Evolutionary conservation across 768 basidiomycete species (phyloP), one percentile per base, ranked within the genome.

Genomic region (Phaffia tasmanica): DNA sequence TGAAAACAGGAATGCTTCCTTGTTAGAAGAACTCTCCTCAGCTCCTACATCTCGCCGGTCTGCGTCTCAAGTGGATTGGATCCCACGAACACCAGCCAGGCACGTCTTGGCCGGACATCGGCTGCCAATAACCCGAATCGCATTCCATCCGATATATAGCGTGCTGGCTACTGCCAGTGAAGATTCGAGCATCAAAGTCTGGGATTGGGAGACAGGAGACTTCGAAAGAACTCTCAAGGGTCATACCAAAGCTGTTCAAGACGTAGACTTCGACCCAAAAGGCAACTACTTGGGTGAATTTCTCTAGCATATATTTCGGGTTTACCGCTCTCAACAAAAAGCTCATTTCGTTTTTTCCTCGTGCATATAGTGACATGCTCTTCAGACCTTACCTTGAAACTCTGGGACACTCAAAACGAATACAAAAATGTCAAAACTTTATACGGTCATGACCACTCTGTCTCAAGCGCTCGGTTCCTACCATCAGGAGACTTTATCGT

Each of bases 131-230:
- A 89, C 85, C 50, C 80, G 83, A 57, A 82, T 93, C 53, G 83
- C 87, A 5, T 94, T 93, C 75, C 92, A 93, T 74, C 90, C 90
- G 0, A 81, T 84, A 57, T 93, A 87, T 77, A 88, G 85, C 32
- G 78, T 88, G 9, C 77, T 93, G 54, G 91, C 87, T 25, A 87
- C 85, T 49, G 88, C 88, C 18, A 89, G 88, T 71, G 89, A 90
- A 73, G 91, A 94, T 74, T 81, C 88, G 60, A 91, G 85, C 0
- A 82, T 93, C 71, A 93, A 93, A 80, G 85, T 93, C 57, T 93
- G 91, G 90, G 91, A 94, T 72, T 94, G 90, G 90, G 91, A 94
- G 75, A 86, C 87, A 35, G 91, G 91, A 51, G 90, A 93, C 71
- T 87, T 91, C 75, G 91, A 94, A 76, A 79, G 89, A 70, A 93